Evolutionary conservation across 2,329 filamentous ascomycete genomes (phyloP), one percentile per base, ranked within the genome.

Genomic region (Colletotrichum lini): DNA sequence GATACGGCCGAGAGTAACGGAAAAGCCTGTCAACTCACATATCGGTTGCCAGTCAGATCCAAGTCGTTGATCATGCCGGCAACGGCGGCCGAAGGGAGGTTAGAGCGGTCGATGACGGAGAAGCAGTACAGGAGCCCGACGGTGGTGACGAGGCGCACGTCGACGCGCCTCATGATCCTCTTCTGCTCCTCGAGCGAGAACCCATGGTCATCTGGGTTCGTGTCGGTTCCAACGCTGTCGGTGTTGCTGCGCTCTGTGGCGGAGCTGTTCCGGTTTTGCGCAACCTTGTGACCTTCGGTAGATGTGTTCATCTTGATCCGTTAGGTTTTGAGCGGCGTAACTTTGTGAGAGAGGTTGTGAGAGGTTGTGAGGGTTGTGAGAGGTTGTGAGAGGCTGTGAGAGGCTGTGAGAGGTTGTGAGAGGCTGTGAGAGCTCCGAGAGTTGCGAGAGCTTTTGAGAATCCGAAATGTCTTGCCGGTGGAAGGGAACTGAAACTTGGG

Each of bases 91-190:
- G 68, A 65, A 1, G 70, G 65, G 0, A 72, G 60, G 35, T 75
- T 76, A 6, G 66, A 69, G 4, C 74, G 70, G 56, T 76, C 73
- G 12, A 75, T 70, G 30, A 76, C 72, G n/a, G 70, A 74, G 64
- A 76, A 70, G 66, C 64, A 73, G 44, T 76, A 75, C 23, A 75
- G 30, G 18, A 67, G 35, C 3, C 63, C 73, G 42, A 80, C 76
- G 59, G 78, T 75, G 15, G 78, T 75, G 5, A 79, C 57, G 10
- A 79, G 74, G 1, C 76, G 75, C 47, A 85, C 74, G 15, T 84
- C 78, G 75, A 86, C 63, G 0, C 67, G 63, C 6, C 67, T 67
- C 50, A 70, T 70, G n/a, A 70, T 70, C 3, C 1, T 53, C 18
- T 40, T 16, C 13, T 68, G 66, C 16, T 67, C 50, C 4, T 42